A percentile compares a stretch with the other conserved stretches of the same genome.
These are phyloP conservation scores for Phytophthora podocarpi DNA, from an alignment of 352 stramenopile species.

Conservation along the genomic window DNA sequence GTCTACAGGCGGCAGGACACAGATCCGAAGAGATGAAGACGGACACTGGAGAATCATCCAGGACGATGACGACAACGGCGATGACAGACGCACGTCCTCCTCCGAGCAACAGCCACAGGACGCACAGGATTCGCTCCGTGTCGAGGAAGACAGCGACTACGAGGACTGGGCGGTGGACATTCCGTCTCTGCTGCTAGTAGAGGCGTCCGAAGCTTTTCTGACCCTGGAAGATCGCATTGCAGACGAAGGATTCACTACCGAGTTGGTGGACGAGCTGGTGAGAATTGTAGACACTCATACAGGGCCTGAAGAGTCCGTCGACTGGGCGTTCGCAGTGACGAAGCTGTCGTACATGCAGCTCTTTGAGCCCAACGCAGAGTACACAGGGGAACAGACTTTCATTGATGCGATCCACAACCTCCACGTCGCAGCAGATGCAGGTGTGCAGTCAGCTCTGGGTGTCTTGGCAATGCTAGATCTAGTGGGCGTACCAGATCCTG, in stretches of 20 bases:
- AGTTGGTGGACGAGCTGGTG: slow-evolving; percentile 43
- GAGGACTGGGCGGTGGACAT: slow-evolving; percentile 12
- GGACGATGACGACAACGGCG: neutral
- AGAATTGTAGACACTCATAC: slow-evolving; percentile 19
- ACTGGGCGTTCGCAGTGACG: slow-evolving; percentile 61
- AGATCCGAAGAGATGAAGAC: slow-evolving; percentile 15
- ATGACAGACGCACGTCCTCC: neutral
- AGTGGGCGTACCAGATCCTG: slow-evolving; percentile 45
- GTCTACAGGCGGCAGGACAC: slow-evolving; percentile 5
- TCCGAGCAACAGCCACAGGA: neutral
- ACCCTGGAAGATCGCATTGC: slow-evolving; percentile 56
- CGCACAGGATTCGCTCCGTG: neutral
- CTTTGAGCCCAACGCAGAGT: slow-evolving; percentile 44
- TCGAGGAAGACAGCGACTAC: slow-evolving; percentile 8
- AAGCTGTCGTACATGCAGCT: slow-evolving; percentile 65
- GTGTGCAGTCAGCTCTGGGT: slow-evolving; percentile 43
- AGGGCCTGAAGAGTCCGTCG: slow-evolving; percentile 11
- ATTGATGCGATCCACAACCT: slow-evolving; percentile 51
- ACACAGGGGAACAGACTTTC: slow-evolving; percentile 33
- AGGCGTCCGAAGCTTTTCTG: slow-evolving; percentile 56
- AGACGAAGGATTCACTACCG: slow-evolving; percentile 45
- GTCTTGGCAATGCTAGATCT: slow-evolving; percentile 63
- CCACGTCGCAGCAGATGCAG: slow-evolving; percentile 44
- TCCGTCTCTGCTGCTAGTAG: slow-evolving; percentile 12
- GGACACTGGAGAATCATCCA: slow-evolving; percentile 16